Evolutionary conservation across 164 flowering plant species (phyloP).

Genomic region (Berberis vulgaris): DNA sequence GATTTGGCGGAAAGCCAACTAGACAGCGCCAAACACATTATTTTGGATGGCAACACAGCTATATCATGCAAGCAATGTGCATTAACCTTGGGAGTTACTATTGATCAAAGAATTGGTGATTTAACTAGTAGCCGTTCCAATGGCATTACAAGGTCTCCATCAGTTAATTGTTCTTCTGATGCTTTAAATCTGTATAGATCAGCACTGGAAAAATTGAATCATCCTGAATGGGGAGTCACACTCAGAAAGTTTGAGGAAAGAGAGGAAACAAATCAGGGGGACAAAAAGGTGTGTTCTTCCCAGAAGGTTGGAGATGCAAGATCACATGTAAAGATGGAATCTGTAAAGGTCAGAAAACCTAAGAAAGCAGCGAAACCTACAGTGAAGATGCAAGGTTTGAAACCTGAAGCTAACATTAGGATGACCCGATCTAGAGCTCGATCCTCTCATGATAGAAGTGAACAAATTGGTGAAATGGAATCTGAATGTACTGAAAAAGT

Average conservation of each 20-base stretch:
- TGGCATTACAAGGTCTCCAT: neutral
- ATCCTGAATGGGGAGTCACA: constrained; percentile 11
- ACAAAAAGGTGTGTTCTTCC: no score
- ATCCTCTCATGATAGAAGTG: constrained; percentile 22
- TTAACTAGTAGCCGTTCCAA: constrained; percentile 12
- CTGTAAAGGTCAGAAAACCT: constrained; percentile 32
- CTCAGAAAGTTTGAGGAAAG: constrained; percentile 3
- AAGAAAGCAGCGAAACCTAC: constrained; percentile 28
- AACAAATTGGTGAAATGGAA: constrained; percentile 9
- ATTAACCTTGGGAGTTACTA: constrained; percentile 17
- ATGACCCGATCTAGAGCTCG: constrained; percentile 46
- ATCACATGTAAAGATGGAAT: constrained; percentile 17
- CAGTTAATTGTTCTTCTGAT: neutral
- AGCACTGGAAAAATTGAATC: constrained; percentile 16
- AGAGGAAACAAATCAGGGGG: neutral
- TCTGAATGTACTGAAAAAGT: constrained; percentile 8
- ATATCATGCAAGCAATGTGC: constrained; percentile 23
- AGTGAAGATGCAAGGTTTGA: constrained; percentile 15
- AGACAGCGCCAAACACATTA: constrained; percentile 13
- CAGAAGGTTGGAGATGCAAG: constrained; percentile 9
- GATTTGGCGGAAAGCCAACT: constrained; percentile 24
- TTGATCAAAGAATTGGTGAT: constrained; percentile 23
- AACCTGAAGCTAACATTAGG: constrained; percentile 29
- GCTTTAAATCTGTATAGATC: constrained; percentile 18
- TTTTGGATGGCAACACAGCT: constrained; percentile 8